phyloP scores from a whole-genome alignment of 192 early-diverging fungal species.

The Piromyces finnis region DNA sequence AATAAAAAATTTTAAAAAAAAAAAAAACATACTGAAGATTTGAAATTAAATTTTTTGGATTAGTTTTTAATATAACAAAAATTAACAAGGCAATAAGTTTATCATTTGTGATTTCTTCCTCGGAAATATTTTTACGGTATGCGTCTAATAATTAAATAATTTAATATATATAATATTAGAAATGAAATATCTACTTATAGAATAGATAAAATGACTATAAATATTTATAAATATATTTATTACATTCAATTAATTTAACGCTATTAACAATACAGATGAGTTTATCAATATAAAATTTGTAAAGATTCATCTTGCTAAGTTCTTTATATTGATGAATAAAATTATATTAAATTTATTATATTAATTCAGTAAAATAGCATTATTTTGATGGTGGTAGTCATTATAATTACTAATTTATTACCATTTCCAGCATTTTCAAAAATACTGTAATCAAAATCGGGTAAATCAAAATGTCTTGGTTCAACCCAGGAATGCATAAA shows the following conservation, averaged over 20 bases:
- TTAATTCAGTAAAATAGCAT: no score
- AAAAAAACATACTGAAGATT: background rate
- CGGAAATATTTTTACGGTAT: background rate
- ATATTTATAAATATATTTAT: no score
- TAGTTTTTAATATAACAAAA: background rate
- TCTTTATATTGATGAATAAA: no score
- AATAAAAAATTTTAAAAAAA: no score
- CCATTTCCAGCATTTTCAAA: background rate
- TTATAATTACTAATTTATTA: no score
- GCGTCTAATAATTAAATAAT: no score
- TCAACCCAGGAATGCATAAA: background rate
- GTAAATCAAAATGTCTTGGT: background rate
- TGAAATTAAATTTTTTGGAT: background rate
- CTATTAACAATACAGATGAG: background rate
- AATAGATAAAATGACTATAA: no score
- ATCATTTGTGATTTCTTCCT: background rate
- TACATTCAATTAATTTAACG: background rate
- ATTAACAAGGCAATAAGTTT: background rate
- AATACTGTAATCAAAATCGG: background rate
- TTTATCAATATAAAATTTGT: background rate
- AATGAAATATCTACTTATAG: no score
- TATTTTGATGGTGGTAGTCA: no score
- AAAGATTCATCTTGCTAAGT: background rate
- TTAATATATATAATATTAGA: no score
- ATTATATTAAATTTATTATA: background rate